Conservation (phyloP, 2,329 filamentous ascomycete genomes). For the Dryadomyces sulphureus region DNA sequence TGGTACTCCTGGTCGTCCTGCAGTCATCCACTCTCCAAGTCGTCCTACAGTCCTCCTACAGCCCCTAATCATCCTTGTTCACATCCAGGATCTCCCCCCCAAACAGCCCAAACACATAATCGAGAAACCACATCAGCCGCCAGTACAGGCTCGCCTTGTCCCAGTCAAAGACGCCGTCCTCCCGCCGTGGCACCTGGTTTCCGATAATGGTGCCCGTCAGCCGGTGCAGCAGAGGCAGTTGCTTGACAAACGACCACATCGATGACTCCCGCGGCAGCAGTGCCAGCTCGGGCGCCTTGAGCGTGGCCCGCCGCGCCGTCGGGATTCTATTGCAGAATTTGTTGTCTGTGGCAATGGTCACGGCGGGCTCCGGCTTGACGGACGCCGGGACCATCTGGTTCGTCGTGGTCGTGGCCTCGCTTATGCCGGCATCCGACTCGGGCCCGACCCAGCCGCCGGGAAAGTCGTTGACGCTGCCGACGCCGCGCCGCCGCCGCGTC, state of each 20-base stretch:
- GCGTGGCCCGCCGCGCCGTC: constrained; percentile 46
- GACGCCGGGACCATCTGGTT: not conserved
- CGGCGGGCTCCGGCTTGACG: not conserved
- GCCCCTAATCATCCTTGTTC: constrained; percentile 47
- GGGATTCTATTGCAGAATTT: constrained; percentile 49
- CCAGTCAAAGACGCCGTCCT: constrained; percentile 67
- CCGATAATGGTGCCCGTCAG: constrained; percentile 62
- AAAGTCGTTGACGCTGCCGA: constrained; percentile 3
- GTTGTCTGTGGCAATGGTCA: constrained; percentile 13
- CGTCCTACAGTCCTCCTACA: no score
- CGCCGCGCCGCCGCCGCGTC: not conserved
- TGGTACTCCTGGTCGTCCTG: no score
- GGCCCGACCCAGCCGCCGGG: not conserved
- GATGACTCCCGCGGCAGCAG: constrained; percentile 54
- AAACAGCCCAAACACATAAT: constrained; percentile 42
- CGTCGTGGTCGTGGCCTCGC: not conserved
- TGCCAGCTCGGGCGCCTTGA: constrained; percentile 56
- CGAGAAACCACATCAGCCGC: constrained; percentile 50
- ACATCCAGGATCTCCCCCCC: constrained; percentile 40
- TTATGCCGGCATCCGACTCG: not conserved
- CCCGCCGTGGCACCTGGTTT: constrained; percentile 56
- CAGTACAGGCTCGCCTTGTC: constrained; percentile 51
- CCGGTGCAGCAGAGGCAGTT: constrained; percentile 57
- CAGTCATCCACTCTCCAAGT: no score
- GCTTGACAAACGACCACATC: constrained; percentile 46